Base-by-base conservation (phyloP, 1,284 basidiomycete genomes). In the Veloporphyrellus conicus region DNA sequence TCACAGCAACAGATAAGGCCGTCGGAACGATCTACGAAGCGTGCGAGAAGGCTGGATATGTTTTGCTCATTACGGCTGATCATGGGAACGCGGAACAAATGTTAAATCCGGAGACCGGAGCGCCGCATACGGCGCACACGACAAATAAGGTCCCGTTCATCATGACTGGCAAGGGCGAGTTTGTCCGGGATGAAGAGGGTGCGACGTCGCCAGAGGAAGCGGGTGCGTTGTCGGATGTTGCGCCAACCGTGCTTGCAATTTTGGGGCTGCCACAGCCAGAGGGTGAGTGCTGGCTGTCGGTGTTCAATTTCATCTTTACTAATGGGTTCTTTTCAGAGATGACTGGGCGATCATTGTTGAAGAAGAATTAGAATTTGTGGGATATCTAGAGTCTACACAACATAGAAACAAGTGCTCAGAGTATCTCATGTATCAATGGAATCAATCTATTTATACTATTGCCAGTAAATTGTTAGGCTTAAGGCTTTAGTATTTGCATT, bases 81-180 rank as follows among this genome's bases (percentile, higher is more conserved):
- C 91, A 93, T 64, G 91, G 91, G 15, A 93, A 94, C 63, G 91
- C 88, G 22, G 88, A 91, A 66, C 89, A 93, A 72, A 95, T 95
- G 92, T 72, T 85, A 54, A 89, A 94, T 69, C 76, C 76, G 6
- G 75, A 82, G 55, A 93, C 90, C 2, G 88, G 88, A 23, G 83
- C 81, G 41, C 90, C 90, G 16, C 90, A 93, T 68, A 91, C 88
- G 2, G 88, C 89, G 16, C 88, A 90, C 60, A 89, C 87, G 41
- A 84, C 84, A 54, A 93, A 93, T 71, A 79, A 81, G 22, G 91
- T 87, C n/a, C 85, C 85, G 18, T 85, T 87, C 72, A 87, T 87
- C 63, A 77, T 87, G 61, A 79, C 82, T 9, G 81, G 80, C n/a
- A 74, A 77, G 66, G 73, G 70, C 44, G 63, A 71, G 53, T 78